Conservation (phyloP, 768 basidiomycete genomes). For the Russula sp. region DNA sequence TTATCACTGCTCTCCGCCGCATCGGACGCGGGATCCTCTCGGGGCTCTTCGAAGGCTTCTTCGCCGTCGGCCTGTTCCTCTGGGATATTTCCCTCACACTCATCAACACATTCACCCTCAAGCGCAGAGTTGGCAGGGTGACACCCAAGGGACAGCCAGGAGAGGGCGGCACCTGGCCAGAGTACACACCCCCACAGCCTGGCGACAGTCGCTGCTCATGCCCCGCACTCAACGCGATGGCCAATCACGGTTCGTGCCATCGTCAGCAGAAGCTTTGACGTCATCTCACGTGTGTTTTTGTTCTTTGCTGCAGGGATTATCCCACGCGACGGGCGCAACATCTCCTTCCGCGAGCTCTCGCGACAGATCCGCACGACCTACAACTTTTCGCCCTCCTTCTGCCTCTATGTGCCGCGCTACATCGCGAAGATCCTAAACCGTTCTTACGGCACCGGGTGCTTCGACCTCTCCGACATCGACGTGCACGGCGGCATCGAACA, state of each 20-base stretch:
- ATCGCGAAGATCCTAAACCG: conserved; percentile 53
- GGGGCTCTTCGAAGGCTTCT: neutral
- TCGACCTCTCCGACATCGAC: conserved; percentile 62
- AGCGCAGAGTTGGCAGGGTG: conserved; percentile 47
- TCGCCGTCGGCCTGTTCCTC: conserved; percentile 31
- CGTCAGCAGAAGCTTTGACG: neutral
- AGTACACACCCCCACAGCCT: conserved; percentile 49
- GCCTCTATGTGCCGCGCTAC: conserved; percentile 56
- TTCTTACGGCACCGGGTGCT: conserved; percentile 48
- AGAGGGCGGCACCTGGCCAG: conserved; percentile 60
- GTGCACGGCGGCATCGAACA: conserved; percentile 75
- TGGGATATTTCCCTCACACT: conserved; percentile 52
- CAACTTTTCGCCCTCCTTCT: conserved; percentile 68
- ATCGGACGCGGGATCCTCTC: conserved; percentile 10
- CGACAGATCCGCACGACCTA: conserved; percentile 47
- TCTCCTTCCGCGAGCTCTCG: conserved; percentile 50
- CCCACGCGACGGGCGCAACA: conserved; percentile 61
- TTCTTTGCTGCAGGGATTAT: conserved; percentile 33
- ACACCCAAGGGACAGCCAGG: conserved; percentile 52
- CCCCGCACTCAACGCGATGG: conserved; percentile 73
- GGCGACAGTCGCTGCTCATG: conserved; percentile 70
- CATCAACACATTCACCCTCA: conserved; percentile 47
- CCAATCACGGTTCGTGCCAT: conserved; percentile 60
- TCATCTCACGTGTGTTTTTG: neutral
- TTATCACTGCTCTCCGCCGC: conserved; percentile 20